Conservation (phyloP, 2,329 filamentous ascomycete species). For the Neonectria hederae region DNA sequence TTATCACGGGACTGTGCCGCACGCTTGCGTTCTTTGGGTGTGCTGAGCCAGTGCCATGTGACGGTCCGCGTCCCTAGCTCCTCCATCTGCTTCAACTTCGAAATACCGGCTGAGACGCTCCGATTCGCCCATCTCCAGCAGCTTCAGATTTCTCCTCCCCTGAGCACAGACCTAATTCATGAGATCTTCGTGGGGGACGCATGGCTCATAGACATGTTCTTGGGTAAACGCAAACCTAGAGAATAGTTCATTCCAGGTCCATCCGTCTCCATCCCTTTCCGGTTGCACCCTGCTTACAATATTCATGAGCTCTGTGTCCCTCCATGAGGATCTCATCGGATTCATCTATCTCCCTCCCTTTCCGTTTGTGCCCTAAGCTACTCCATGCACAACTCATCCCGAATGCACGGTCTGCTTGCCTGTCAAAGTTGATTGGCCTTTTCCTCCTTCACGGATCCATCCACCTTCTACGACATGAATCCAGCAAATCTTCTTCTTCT, state of each 20-base stretch:
- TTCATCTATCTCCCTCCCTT: too few species aligned
- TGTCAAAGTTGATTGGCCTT: not conserved
- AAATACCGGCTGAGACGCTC: not conserved
- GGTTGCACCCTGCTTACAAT: not conserved
- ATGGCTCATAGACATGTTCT: not conserved
- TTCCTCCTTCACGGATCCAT: not conserved
- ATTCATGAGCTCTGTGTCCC: too few species aligned
- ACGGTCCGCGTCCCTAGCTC: not conserved
- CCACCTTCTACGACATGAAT: not conserved
- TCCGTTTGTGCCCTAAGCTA: too few species aligned
- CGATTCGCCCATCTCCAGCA: not conserved
- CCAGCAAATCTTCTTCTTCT: not conserved
- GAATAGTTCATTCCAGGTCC: not conserved
- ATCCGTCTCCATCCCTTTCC: not conserved
- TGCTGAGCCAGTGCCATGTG: conserved; percentile 1
- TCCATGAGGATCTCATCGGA: too few species aligned
- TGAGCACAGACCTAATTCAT: not conserved
- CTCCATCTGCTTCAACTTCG: not conserved
- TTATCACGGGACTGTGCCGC: not conserved
- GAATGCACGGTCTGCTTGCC: not conserved
- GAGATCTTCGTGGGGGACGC: not conserved
- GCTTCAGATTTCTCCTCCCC: not conserved
- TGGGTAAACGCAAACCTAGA: not conserved
- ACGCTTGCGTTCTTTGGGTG: not conserved
- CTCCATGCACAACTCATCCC: not conserved